Conservation (phyloP, 148 eudicot genomes). For the Linanthus parryae region DNA sequence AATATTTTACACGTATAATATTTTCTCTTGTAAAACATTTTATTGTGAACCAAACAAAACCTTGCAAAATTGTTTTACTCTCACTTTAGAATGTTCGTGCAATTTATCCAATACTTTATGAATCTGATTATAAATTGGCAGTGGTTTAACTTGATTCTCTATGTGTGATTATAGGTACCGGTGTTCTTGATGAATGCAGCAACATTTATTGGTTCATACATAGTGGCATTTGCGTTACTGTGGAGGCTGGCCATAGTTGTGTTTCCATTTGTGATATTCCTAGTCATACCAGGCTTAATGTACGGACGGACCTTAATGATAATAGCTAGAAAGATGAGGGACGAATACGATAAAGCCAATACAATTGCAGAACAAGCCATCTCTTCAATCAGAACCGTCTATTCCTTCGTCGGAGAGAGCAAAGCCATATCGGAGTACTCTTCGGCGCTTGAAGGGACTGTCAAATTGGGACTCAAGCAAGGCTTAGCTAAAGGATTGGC, state of each 20-base stretch:
- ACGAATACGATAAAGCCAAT: conserved; percentile 48
- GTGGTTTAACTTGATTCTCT: not conserved
- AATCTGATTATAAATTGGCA: too few species aligned
- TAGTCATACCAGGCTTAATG: conserved; percentile 61
- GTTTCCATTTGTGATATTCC: conserved; percentile 46
- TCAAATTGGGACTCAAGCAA: conserved; percentile 56
- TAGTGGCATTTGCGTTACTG: conserved; percentile 44
- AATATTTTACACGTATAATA: too few species aligned
- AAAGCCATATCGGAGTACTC: conserved; percentile 55
- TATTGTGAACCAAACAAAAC: too few species aligned
- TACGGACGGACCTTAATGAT: conserved; percentile 64
- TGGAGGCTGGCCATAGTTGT: conserved; percentile 62
- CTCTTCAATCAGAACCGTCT: conserved; percentile 69
- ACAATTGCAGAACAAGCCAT: conserved; percentile 61
- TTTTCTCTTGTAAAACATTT: too few species aligned
- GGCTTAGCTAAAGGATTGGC: conserved; percentile 80
- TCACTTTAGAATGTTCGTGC: too few species aligned
- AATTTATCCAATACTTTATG: too few species aligned
- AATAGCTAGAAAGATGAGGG: conserved; percentile 44
- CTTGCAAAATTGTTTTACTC: too few species aligned
- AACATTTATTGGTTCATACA: conserved; percentile 51
- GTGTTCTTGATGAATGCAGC: conserved; percentile 55
- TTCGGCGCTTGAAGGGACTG: conserved; percentile 50
- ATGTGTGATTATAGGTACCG: conserved; percentile 40
- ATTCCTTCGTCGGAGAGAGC: conserved; percentile 69